Evolutionary conservation across 306 rosid genomes (phyloP), one percentile per base, ranked within the genome.

Genomic region (Cucumis hystrix): DNA sequence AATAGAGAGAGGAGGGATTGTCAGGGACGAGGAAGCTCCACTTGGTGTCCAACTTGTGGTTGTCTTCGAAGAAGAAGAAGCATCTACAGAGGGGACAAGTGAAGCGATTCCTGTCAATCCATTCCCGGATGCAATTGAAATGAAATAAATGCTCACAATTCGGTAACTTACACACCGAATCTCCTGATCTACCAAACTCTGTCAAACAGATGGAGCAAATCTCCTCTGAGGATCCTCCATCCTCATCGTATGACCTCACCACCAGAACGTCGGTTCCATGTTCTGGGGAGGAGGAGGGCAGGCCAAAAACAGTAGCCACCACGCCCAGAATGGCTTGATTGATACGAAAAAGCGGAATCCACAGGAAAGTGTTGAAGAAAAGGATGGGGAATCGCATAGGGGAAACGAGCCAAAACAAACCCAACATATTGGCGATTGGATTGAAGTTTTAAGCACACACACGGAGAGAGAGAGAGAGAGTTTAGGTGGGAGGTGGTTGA

Each of bases 61-160:
- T 41, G 39, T 25, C 30, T 28, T 28, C 30, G 3, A 28, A 54
- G 21, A 93, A 84, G 23, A 93, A 84, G 23, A 91, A 52, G 41
- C 76, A 77, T 52, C 98, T 87, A 82, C 98, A 91, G 40, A 94
- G 91, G 40, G 98, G 98, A 60, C 98, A 91, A 68, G 94, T 90
- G 85, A 94, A 91, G 69, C 87, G 79, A 56, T 67, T 77, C 51
- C 79, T 75, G 0, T 81, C 81, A 0, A 87, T 59, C 98, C 96
- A 94, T 80, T 84, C 86, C 8, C 90, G 82, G 79, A 94, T 91
- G 86, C 98, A 94, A 35, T 61, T 82, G 41, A 82, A 16, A 69
- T 94, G 98, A 76, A 87, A 94, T 12, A 88, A 83, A 33, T 94
- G 97, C 0, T 84, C 80, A 72, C 98, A 94, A 10, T 68, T 82